Base-by-base conservation (phyloP, 1,284 basidiomycete species). In the Trichosporon inkin region DNA sequence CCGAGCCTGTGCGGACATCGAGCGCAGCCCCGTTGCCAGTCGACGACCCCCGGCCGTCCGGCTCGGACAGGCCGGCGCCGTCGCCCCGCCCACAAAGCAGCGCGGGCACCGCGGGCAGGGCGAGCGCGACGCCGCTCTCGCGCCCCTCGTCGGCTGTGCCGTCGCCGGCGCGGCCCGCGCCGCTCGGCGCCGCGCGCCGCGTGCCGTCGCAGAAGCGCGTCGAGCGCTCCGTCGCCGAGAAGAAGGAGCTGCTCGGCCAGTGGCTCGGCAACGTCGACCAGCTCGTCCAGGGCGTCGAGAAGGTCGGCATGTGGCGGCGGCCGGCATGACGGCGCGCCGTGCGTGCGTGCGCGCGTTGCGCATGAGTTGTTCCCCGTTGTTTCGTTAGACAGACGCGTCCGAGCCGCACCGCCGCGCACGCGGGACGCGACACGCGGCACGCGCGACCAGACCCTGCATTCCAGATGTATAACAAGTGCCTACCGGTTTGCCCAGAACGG, bases 251-350 rank as follows among this genome's bases (percentile, higher is more conserved):
- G 41, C 72, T 93, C 56, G 86, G 87, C 0, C 85, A 84, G 55
- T 87, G 91, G 84, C 74, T 93, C 53, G 90, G 89, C 1, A 93
- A 93, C 71, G 90, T 93, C 7, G 90, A 92, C 72, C 86, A 88
- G 52, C 81, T 92, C 10, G 88, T 93, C 4, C 88, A 90, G 67
- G 87, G 89, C 1, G 88, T 92, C 19, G 82, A 87, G 64, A 88
- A 86, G 76, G 88, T 88, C 0, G 89, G 89, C 0, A 85, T 92
- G 58, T 92, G 88, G 88, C 32, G 24, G 7, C 40, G 34, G 36
- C 14, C 44, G n/a, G 10, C 16, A 20, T 8, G 8, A 49, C 11
- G 17, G 6, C 14, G 35, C 51, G 34, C 17, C 8, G 41, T 22
- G 41, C 22, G 24, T 22, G 24, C 24, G 16, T 16, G 24, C 8